Conservation (phyloP, 495 filamentous ascomycete genomes). For the Tuber microsphaerosporum region DNA sequence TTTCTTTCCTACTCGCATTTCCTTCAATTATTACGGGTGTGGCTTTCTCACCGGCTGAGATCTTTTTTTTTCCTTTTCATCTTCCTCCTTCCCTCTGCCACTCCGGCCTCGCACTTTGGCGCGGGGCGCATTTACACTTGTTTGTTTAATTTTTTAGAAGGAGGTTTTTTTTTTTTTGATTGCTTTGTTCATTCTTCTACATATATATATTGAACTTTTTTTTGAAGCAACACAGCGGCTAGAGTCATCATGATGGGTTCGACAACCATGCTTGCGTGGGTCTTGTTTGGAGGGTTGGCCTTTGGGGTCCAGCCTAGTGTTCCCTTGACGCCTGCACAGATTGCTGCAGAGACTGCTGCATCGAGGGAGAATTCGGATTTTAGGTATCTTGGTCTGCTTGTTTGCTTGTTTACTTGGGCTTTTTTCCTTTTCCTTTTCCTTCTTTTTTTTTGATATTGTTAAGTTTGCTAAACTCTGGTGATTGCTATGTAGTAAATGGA, state of each 20-base stretch:
- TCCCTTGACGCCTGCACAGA: not conserved
- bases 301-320: not conserved
- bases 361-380: not conserved
- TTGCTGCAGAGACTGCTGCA: not conserved
- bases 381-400: not conserved
- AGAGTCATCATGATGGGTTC: not conserved
- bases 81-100: not conserved
- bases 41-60: not conserved
- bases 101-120: not conserved
- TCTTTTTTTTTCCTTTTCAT: not conserved
- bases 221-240: not conserved
- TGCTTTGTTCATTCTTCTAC: no score
- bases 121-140: constrained; percentile 6
- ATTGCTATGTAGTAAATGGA: constrained; percentile 25
- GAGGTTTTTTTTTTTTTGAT: no score
- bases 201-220: not conserved
- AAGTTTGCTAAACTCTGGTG: constrained; percentile 11
- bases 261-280: not conserved
- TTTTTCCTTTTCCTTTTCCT: not conserved
- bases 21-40: not conserved
- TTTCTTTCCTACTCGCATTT: not conserved
- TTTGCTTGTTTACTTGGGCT: not conserved
- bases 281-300: not conserved
- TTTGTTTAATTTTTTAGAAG: not conserved
- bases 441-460: not conserved